Evolutionary conservation across 73 alveolate species (phyloP), one percentile per base, ranked within the genome.

Genomic region (Paramecium pentaurelia): DNA sequence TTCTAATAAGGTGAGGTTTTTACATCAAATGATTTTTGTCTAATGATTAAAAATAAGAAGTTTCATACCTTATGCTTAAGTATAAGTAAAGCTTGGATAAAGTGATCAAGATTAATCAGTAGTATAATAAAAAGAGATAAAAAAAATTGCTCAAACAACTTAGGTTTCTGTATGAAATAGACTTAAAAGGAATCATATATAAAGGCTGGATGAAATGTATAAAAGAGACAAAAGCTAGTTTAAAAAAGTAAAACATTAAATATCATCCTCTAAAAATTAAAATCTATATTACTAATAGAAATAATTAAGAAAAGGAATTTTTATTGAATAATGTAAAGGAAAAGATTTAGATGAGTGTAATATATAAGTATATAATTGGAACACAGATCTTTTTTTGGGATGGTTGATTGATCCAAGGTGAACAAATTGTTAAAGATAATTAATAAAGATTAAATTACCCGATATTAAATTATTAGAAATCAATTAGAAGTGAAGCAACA

Each of bases 381-480:
- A 73, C 87, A 37, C 68, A 32, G 87, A 73, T 73, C 68, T 73
- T n/a, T 73, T 73, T 73, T 64, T 68, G 1, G 87, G 87, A 12
- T 73, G 91, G 91, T 10, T 42, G 91, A 80, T 80, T 10, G 91
- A 80, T 80, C 91, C 91, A 40, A 80, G 91, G 9, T 80, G 77
- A 80, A 45, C 28, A 0, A 80, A 80, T 5, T 80, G 91, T 44
- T 37, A 97, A 71, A 96, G 92, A 60, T 85, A 97, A 28, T 77
- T 97, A 27, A 95, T 97, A 85, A 96, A 96, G 92, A 95, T 97
- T 44, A 77, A 94, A 85, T 94, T 97, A 27, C 99, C 99, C 1
- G 95, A 94, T 38, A 92, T 98, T 5, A 96, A 95, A 93, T 92
- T 95, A 28, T 88, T 90, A 44, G 98, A 97, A 86, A 95, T 97